A percentile compares a stretch with the other conserved stretches of the same genome.
phyloP scores from a whole-genome alignment of 2,329 filamentous ascomycete genomes.

The Podosphaera aphanis region DNA sequence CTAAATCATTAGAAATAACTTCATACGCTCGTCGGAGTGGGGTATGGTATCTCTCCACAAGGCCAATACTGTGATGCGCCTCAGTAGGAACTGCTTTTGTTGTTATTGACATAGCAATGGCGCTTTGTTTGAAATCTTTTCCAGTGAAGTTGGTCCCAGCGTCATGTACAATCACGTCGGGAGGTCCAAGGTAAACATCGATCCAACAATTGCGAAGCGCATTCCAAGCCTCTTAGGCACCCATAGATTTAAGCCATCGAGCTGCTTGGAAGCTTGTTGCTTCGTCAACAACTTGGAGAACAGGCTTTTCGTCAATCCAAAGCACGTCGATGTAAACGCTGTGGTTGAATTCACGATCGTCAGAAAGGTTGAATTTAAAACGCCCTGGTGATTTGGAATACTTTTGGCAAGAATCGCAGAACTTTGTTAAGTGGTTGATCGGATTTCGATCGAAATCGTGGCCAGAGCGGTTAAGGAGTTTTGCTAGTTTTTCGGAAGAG shows the following conservation, averaged over 20 bases:
- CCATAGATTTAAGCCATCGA: slow-evolving; percentile 1
- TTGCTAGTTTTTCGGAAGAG: neutral
- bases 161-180: neutral
- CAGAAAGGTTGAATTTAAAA: neutral
- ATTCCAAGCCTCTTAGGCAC: slow-evolving; percentile 1
- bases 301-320: slow-evolving; percentile 2
- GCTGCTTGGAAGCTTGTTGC: slow-evolving; percentile 1
- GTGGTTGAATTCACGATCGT: slow-evolving; percentile 2
- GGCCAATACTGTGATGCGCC: no score
- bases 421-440: neutral
- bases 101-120: neutral
- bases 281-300: slow-evolving; percentile 3
- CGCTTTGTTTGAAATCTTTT: slow-evolving; percentile 1
- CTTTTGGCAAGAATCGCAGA: neutral
- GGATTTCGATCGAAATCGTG: neutral
- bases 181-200: neutral
- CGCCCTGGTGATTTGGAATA: neutral
- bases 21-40: no score
- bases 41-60: no score
- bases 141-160: slow-evolving; percentile 2
- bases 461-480: neutral
- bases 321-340: slow-evolving; percentile 2
- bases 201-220: slow-evolving; percentile 1
- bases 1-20: no score
- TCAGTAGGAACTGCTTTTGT: neutral